These are phyloP conservation scores for Suhomyces canberraensis DNA, from an alignment of 805 yeast species.

Conservation along the genomic window DNA sequence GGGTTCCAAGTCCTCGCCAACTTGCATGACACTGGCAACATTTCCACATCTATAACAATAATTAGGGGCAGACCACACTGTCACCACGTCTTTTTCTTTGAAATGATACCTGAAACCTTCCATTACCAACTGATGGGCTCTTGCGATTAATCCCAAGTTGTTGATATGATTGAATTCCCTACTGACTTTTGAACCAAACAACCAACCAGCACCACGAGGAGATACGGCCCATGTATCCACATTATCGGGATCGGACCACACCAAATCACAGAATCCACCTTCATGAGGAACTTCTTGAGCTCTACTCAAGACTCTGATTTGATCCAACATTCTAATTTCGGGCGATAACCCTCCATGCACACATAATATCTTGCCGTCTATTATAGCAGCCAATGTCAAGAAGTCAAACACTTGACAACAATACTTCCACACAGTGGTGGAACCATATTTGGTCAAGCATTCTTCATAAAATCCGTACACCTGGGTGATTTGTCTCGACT, in stretches of 20 bases:
- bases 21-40: constrained; percentile 97
- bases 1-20: constrained; percentile 82
- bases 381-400: constrained; percentile 89
- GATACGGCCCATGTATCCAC: constrained; percentile 98
- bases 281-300: constrained; percentile 99
- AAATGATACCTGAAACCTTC: constrained; percentile 97
- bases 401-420: constrained; percentile 96
- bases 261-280: constrained; percentile 96
- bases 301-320: constrained; percentile 86
- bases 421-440: constrained; percentile 93
- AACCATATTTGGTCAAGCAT: constrained; percentile 88
- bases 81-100: constrained; percentile 92
- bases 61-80: constrained; percentile 98
- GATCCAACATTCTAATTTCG: constrained; percentile 95
- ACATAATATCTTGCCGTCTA: constrained; percentile 91
- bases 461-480: constrained; percentile 98
- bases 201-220: constrained; percentile 98
- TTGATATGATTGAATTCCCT: constrained; percentile 95
- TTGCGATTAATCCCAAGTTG: constrained; percentile 80
- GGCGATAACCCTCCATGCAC: constrained; percentile 98
- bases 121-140: constrained; percentile 98
- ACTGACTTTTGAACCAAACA: constrained; percentile 91
- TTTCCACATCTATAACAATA: constrained; percentile 97
- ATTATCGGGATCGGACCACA: constrained; percentile 98
- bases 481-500: constrained; percentile 95